Conservation (phyloP, 208 protist genomes). For the Leishmania braziliensis region DNA sequence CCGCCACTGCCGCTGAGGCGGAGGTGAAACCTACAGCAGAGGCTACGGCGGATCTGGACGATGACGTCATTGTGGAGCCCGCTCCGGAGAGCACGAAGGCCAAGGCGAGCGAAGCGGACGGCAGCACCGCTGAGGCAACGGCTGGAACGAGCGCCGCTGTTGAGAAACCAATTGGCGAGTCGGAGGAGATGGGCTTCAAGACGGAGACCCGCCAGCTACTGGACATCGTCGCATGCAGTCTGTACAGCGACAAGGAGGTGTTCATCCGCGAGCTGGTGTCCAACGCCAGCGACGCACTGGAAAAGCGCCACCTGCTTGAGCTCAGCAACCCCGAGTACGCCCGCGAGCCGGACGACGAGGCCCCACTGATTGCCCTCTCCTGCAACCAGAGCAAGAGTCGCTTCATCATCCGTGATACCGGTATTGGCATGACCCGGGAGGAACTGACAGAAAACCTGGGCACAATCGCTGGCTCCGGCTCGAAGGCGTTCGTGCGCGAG, state of each 20-base stretch:
- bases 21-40: slow-evolving; percentile 25
- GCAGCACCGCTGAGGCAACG: slow-evolving; percentile 6
- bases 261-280: slow-evolving; percentile 98
- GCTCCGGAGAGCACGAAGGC: slow-evolving; percentile 33
- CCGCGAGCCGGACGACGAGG: slow-evolving; percentile 80
- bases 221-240: slow-evolving; percentile 97
- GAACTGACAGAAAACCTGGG: slow-evolving; percentile 96
- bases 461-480: slow-evolving; percentile 92
- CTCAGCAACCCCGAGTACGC: slow-evolving; percentile 86
- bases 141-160: slow-evolving; percentile 34
- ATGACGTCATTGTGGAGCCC: slow-evolving; percentile 88
- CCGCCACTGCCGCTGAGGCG: neutral
- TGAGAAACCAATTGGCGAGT: slow-evolving; percentile 73
- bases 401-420: slow-evolving; percentile 94
- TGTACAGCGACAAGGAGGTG: slow-evolving; percentile 98
- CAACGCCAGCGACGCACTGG: slow-evolving; percentile 97
- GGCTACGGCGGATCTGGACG: slow-evolving; percentile 58
- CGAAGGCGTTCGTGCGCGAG: slow-evolving; percentile 90
- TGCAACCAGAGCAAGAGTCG: slow-evolving; percentile 93
- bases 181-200: slow-evolving; percentile 95
- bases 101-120: slow-evolving; percentile 24
- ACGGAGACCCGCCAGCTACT: slow-evolving; percentile 98
- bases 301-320: slow-evolving; percentile 94
- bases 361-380: slow-evolving; percentile 73
- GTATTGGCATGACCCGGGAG: slow-evolving; percentile 97